phyloP scores from a whole-genome alignment of 352 stramenopile species.

The Globisporangium paroecandrum region DNA sequence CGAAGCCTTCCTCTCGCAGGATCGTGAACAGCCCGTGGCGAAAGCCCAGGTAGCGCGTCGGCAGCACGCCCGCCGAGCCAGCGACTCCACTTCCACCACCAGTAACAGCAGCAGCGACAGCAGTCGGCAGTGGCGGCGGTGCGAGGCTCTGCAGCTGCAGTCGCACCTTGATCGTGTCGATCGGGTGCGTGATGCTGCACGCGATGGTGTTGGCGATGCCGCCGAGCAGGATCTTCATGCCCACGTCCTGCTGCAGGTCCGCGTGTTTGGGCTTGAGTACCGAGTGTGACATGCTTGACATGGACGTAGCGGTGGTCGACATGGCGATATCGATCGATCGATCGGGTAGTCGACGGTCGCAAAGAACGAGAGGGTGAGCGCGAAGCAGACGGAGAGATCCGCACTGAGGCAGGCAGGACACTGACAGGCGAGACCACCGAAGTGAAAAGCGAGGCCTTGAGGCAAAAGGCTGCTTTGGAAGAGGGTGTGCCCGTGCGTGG shows the following conservation, averaged over 20 bases:
- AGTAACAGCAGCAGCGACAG: background rate
- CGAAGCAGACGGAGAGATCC: conserved; percentile 13
- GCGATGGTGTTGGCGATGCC: conserved; percentile 61
- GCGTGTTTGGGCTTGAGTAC: conserved; percentile 27
- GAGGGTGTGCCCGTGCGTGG: background rate
- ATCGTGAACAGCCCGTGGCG: conserved; percentile 56
- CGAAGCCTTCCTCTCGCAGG: conserved; percentile 49
- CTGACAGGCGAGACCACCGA: background rate
- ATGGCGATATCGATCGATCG: background rate
- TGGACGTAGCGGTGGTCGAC: conserved; percentile 6
- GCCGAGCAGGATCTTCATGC: conserved; percentile 59
- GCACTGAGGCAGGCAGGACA: conserved; percentile 13
- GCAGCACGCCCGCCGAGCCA: background rate
- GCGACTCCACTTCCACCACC: conserved; percentile 5
- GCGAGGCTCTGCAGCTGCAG: conserved; percentile 58
- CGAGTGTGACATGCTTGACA: conserved; percentile 9
- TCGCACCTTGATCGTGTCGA: conserved; percentile 69
- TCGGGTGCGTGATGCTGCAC: conserved; percentile 48
- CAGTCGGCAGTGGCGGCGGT: conserved; percentile 21
- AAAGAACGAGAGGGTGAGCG: conserved; percentile 8
- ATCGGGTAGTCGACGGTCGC: background rate
- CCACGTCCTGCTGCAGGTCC: conserved; percentile 49
- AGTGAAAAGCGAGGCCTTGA: background rate
- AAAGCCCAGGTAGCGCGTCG: conserved; percentile 58
- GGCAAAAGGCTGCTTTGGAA: background rate